Evolutionary conservation across 257 asterid species (phyloP), one percentile per base, ranked within the genome.

Genomic region (Cinchona pubescens): DNA sequence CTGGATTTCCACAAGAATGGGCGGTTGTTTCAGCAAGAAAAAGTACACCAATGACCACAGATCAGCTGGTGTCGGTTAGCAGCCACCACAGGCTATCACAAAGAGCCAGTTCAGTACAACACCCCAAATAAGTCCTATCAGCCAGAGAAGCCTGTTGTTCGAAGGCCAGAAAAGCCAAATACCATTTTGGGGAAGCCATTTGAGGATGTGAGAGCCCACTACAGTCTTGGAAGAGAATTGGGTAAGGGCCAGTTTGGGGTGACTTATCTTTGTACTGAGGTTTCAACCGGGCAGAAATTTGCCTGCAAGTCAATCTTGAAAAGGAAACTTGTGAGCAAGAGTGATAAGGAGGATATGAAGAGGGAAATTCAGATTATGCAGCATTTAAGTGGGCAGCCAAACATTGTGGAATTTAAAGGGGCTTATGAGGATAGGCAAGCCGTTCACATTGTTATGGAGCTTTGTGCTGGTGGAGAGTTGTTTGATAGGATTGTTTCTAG

Each of bases 191-290:
- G 90, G 18, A 89, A 86, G 83, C 91, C 94, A 11, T 83, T 87
- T 43, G 92, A 87, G 78, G 92, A 91, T 35, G 86, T 90, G 56
- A 88, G 85, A 78, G 82, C 84, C 30, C 82, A 75, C 60, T 91
- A 90, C 82, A 67, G 76, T 42, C 76, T 90, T 34, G 94, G 94
- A 3, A 86, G 75, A 68, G 97, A 90, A 78, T 76, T 91, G 80
- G 97, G 97, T 9, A 84, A 90, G 83, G 97, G 97, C 59, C 97
- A 91, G 30, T 91, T 89, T 80, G 97, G 97, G 60, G 94, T 91
- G 1, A 91, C 95, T 62, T 89, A 84, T 67, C 70, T 82, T 21
- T 87, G 96, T 67, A 84, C 87, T 62, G 97, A 91, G 83, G 83
- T 70, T 62, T 79, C 83, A 38, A 84, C 88, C 29, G 87, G 88